A percentile compares a stretch with the other conserved stretches of the same genome.
These are phyloP conservation scores for Cryptococcus sp. DNA, from an alignment of 1,284 basidiomycete species.

Conservation along the genomic window DNA sequence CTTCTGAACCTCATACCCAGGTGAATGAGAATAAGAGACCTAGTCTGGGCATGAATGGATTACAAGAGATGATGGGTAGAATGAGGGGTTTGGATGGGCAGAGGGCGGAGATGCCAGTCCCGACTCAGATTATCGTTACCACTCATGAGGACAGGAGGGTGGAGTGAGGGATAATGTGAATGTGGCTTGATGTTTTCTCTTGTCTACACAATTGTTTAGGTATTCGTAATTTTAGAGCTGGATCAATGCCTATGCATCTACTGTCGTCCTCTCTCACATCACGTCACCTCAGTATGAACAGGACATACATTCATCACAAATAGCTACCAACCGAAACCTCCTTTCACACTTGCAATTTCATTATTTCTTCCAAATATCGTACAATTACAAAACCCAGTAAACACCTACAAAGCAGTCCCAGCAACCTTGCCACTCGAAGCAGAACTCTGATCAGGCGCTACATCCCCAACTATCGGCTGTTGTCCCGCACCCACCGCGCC, in stretches of 20 bases:
- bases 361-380: no score
- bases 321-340: no score
- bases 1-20: background rate
- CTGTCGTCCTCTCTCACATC: no score
- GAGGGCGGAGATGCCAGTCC: background rate
- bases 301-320: no score
- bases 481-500: background rate
- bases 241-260: no score
- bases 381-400: no score
- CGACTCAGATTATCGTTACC: background rate
- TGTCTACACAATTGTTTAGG: no score
- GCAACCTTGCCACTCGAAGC: constrained; percentile 5
- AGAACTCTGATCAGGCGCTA: constrained; percentile 2
- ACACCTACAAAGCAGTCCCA: background rate
- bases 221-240: no score
- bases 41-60: background rate
- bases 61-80: background rate
- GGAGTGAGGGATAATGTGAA: background rate
- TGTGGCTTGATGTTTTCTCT: no score
- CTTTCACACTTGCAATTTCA: no score
- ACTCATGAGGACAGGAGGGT: background rate
- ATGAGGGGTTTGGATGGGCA: background rate
- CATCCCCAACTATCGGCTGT: background rate
- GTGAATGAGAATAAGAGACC: background rate
- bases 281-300: no score